These are phyloP conservation scores for Achaetomium macrosporum DNA, from an alignment of 2,329 filamentous ascomycete species.

Conservation along the genomic window DNA sequence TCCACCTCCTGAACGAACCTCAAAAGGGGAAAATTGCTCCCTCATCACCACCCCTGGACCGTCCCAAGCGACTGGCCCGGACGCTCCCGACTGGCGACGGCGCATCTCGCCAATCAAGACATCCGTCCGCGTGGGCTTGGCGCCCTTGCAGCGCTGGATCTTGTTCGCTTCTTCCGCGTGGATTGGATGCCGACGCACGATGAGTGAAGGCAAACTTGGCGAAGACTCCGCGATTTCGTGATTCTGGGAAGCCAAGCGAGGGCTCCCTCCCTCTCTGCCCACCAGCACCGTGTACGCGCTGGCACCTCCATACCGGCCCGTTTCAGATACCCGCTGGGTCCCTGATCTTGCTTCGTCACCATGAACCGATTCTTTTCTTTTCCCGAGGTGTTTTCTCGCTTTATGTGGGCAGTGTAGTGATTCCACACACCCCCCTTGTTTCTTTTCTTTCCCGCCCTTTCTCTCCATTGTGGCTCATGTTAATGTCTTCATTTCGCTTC, in stretches of 20 bases:
- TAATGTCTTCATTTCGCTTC: neutral
- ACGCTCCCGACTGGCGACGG: neutral
- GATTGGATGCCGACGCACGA: neutral
- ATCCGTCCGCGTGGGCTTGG: neutral
- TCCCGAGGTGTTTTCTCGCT: neutral
- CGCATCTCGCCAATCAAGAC: neutral
- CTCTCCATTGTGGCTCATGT: neutral
- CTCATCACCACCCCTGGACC: neutral
- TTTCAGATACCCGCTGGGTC: slow-evolving; percentile 27
- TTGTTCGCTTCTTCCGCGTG: neutral
- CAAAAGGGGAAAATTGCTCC: neutral
- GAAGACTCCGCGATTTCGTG: neutral
- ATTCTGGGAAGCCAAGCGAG: neutral
- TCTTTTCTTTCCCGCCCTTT: neutral
- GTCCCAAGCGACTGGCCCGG: slow-evolving; percentile 1
- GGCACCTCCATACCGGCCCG: slow-evolving; percentile 18
- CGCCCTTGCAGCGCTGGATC: neutral
- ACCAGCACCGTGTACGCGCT: slow-evolving; percentile 12
- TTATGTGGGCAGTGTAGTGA: too few relatives aligned
- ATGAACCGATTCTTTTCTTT: neutral
- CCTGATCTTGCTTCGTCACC: neutral
- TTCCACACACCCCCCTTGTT: neutral
- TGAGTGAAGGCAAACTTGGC: neutral
- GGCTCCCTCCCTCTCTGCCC: slow-evolving; percentile 8
- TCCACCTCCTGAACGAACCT: neutral